These are phyloP conservation scores for Trichomonas tenax DNA, from an alignment of 208 protist species.

Conservation along the genomic window DNA sequence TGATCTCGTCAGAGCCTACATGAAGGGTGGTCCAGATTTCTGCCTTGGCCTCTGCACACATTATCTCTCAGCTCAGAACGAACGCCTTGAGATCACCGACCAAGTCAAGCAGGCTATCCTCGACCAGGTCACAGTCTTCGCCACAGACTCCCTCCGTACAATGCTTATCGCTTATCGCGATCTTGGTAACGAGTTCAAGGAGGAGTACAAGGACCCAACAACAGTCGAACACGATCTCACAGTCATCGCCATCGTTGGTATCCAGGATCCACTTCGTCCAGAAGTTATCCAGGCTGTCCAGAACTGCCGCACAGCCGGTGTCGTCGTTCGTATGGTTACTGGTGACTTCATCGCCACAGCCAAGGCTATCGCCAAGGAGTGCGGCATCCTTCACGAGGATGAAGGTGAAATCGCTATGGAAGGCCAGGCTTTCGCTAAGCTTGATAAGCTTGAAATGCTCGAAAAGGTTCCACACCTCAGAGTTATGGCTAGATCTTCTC, in stretches of 20 bases:
- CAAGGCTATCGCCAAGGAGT: conserved; percentile 48
- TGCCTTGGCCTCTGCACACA: not conserved
- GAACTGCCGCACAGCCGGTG: conserved; percentile 50
- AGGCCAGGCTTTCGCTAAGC: not conserved
- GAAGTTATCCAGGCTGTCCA: conserved; percentile 45
- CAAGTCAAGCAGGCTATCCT: not conserved
- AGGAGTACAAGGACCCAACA: not conserved
- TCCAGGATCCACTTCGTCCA: conserved; percentile 31
- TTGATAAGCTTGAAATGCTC: not conserved
- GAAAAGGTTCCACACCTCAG: not conserved
- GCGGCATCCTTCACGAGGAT: conserved; percentile 30
- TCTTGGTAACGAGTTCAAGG: not conserved
- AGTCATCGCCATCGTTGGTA: not conserved
- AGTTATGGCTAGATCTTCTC: conserved; percentile 26
- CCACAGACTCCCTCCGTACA: not conserved
- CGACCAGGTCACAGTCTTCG: not conserved
- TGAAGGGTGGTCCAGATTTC: not conserved
- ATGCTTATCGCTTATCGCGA: not conserved
- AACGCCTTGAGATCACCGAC: not conserved
- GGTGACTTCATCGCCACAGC: conserved; percentile 61
- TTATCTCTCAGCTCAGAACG: not conserved
- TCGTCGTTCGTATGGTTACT: conserved; percentile 71
- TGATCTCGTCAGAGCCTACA: not conserved
- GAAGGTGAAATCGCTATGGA: not conserved
- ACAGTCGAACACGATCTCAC: not conserved